Conservation (phyloP, 306 rosid species). For the Cucurbita pepo region DNA sequence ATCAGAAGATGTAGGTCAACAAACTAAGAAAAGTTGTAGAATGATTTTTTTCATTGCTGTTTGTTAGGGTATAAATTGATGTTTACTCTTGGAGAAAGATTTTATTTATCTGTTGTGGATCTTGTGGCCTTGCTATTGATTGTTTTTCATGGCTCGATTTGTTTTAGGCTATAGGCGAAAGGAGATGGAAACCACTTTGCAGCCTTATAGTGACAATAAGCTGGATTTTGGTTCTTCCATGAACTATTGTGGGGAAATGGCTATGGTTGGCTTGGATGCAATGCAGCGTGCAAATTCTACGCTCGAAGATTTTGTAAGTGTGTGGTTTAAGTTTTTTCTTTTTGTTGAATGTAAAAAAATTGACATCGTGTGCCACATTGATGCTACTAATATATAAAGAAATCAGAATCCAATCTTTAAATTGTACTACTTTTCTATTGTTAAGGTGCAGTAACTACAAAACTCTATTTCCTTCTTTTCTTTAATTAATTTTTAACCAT, state of each 20-base stretch:
- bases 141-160: not conserved
- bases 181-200: slow-evolving; percentile 16
- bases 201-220: slow-evolving; percentile 11
- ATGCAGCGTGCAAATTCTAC: slow-evolving; percentile 84
- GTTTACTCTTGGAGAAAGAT: not conserved
- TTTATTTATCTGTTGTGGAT: not conserved
- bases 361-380: not conserved
- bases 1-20: not conserved
- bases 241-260: slow-evolving; percentile 20
- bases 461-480: not conserved
- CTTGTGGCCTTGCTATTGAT: not conserved
- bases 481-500: not conserved
- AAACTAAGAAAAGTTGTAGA: not conserved
- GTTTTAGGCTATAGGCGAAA: slow-evolving; percentile 28
- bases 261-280: slow-evolving; percentile 56
- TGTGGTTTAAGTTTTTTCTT: not conserved
- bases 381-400: not conserved
- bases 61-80: not conserved
- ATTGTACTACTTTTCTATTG: not conserved
- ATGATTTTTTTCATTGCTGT: not conserved
- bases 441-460: not conserved
- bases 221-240: slow-evolving; percentile 7
- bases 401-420: not conserved
- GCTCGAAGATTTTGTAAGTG: slow-evolving; percentile 87
- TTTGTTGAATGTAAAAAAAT: not conserved